Conservation (phyloP, 2,329 filamentous ascomycete genomes). For the Amauroascus niger region DNA sequence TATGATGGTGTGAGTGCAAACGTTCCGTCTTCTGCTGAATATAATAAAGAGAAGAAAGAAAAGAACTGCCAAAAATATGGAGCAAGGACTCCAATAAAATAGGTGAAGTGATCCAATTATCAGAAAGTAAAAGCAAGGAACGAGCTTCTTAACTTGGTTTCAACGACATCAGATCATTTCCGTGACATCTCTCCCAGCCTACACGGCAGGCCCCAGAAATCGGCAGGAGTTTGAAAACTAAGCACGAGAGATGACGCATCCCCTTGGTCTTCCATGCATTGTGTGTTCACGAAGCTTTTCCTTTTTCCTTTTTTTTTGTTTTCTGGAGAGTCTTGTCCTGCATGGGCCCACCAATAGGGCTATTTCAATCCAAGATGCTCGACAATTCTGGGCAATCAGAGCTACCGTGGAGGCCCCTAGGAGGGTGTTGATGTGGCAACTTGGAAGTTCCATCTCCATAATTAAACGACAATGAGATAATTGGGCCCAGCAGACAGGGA, state of each 20-base stretch:
- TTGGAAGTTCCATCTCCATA: neutral
- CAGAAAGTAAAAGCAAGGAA: conserved; percentile 2
- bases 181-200: neutral
- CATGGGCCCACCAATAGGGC: conserved; percentile 3
- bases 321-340: neutral
- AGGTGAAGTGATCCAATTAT: too few species aligned
- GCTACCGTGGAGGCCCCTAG: conserved; percentile 1
- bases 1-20: neutral
- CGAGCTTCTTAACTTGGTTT: neutral
- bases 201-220: neutral
- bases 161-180: neutral
- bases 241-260: conserved; percentile 4
- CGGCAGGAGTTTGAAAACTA: neutral
- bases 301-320: neutral
- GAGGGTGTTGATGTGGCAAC: conserved; percentile 3
- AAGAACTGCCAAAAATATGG: neutral
- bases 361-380: neutral
- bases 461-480: neutral
- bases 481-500: neutral
- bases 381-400: neutral
- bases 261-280: neutral
- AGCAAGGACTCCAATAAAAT: neutral
- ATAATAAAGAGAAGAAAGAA: neutral
- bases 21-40: neutral
- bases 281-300: neutral